phyloP scores from a whole-genome alignment of 2,329 filamentous ascomycete genomes.

The Cryphonectria parasitica region DNA sequence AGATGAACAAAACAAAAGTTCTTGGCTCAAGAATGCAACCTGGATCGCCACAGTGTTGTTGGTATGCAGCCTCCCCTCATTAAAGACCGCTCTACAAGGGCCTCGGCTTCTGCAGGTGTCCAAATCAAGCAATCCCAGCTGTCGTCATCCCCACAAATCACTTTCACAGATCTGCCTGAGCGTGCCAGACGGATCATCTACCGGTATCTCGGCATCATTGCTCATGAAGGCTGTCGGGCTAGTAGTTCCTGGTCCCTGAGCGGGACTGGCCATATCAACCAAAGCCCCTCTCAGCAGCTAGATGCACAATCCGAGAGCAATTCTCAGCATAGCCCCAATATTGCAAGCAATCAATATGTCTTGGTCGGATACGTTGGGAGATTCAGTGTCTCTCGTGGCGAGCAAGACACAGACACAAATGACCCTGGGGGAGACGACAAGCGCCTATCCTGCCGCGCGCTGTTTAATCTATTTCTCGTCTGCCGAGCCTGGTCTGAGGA shows the following conservation, averaged over 20 bases:
- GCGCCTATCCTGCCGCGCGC: background rate
- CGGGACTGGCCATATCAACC: background rate
- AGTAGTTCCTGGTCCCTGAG: background rate
- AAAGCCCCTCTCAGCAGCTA: background rate
- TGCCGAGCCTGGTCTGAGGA: slow-evolving; percentile 5
- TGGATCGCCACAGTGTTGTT: background rate
- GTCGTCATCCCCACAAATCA: too few relatives aligned
- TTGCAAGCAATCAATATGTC: background rate
- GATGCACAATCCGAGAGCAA: background rate
- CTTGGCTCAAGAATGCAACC: background rate
- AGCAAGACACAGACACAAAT: background rate
- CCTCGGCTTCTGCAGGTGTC: too few relatives aligned
- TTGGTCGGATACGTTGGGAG: background rate
- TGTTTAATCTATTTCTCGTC: background rate
- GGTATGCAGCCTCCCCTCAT: background rate
- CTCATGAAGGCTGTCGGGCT: background rate
- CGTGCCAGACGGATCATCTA: background rate
- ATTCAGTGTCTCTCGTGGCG: background rate
- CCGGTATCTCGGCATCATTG: background rate
- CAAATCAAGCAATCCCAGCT: too few relatives aligned
- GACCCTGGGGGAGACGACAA: background rate
- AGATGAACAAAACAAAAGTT: background rate
- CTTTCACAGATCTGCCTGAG: background rate
- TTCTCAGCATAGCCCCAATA: background rate
- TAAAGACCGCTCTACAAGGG: too few relatives aligned